These are phyloP conservation scores for Antarctomyces pellizariae DNA, from an alignment of 495 filamentous ascomycete species.

Conservation along the genomic window DNA sequence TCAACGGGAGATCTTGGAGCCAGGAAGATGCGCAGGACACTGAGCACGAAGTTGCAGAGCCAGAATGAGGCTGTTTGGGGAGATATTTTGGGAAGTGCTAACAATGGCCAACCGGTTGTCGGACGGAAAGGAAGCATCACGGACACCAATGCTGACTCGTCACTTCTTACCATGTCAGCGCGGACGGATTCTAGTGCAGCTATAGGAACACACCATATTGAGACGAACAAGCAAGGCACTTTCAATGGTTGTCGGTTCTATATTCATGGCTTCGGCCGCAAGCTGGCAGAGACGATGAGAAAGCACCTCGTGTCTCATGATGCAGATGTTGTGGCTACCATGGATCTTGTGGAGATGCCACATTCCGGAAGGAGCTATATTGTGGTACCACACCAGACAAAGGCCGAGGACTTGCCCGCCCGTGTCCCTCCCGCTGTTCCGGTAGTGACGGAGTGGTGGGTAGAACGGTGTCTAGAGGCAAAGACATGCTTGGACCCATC, in stretches of 20 bases:
- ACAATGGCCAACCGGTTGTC: slow-evolving; percentile 11
- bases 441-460: slow-evolving; percentile 74
- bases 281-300: slow-evolving; percentile 20
- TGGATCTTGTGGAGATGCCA: slow-evolving; percentile 16
- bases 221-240: slow-evolving; percentile 13
- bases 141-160: slow-evolving; percentile 4
- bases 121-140: slow-evolving; percentile 1
- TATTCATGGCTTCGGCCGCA: slow-evolving; percentile 33
- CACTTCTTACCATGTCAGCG: not conserved
- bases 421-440: slow-evolving; percentile 5
- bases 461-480: slow-evolving; percentile 65
- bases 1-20: slow-evolving; percentile 17
- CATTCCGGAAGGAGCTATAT: slow-evolving; percentile 19
- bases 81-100: slow-evolving; percentile 42
- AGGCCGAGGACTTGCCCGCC: slow-evolving; percentile 13
- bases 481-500: slow-evolving; percentile 46
- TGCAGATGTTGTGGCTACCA: slow-evolving; percentile 18
- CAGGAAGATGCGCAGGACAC: slow-evolving; percentile 56
- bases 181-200: slow-evolving; percentile 2
- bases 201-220: slow-evolving; percentile 4
- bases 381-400: slow-evolving; percentile 24
- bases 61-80: slow-evolving; percentile 73
- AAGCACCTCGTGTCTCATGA: slow-evolving; percentile 21
- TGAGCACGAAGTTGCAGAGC: slow-evolving; percentile 52
- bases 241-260: slow-evolving; percentile 36